Conservation (phyloP, 768 basidiomycete species). For the Leccinum longicurvipes region DNA sequence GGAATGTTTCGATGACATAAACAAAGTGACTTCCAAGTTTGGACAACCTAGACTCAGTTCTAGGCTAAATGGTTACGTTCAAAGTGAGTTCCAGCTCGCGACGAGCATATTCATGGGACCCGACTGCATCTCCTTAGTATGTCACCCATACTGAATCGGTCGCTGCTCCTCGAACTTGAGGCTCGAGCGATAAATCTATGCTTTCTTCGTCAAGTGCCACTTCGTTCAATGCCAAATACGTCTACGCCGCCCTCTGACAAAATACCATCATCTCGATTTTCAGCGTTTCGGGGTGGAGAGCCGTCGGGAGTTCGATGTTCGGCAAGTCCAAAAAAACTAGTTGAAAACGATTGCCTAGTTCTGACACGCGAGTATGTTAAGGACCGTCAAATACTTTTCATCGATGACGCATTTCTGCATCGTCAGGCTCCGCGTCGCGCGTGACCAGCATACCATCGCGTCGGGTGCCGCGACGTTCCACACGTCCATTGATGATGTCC, state of each 20-base stretch:
- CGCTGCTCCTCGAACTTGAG: slow-evolving; percentile 85
- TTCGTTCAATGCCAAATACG: slow-evolving; percentile 57
- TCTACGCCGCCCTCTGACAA: too few relatives aligned
- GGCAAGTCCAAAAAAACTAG: too few relatives aligned
- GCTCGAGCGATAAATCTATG: slow-evolving; percentile 25
- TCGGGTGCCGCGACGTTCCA: slow-evolving; percentile 84
- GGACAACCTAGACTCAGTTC: too few relatives aligned
- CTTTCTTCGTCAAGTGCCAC: not conserved
- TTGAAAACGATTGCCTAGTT: too few relatives aligned
- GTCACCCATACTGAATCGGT: slow-evolving; percentile 78
- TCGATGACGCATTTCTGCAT: slow-evolving; percentile 81
- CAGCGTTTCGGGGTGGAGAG: slow-evolving; percentile 86
- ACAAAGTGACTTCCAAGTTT: slow-evolving; percentile 23
- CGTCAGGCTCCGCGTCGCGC: slow-evolving; percentile 77
- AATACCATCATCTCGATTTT: slow-evolving; percentile 70
- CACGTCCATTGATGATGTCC: slow-evolving; percentile 64
- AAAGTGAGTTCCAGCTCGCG: slow-evolving; percentile 50
- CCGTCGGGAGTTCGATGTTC: slow-evolving; percentile 65
- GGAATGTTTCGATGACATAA: slow-evolving; percentile 12
- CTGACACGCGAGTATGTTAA: not conserved
- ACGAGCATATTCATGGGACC: too few relatives aligned
- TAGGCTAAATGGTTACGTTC: slow-evolving; percentile 78
- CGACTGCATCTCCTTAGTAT: too few relatives aligned
- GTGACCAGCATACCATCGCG: slow-evolving; percentile 75
- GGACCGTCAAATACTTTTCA: slow-evolving; percentile 85